Evolutionary conservation across 306 rosid species (phyloP).

Genomic region (Cucumis sativus): DNA sequence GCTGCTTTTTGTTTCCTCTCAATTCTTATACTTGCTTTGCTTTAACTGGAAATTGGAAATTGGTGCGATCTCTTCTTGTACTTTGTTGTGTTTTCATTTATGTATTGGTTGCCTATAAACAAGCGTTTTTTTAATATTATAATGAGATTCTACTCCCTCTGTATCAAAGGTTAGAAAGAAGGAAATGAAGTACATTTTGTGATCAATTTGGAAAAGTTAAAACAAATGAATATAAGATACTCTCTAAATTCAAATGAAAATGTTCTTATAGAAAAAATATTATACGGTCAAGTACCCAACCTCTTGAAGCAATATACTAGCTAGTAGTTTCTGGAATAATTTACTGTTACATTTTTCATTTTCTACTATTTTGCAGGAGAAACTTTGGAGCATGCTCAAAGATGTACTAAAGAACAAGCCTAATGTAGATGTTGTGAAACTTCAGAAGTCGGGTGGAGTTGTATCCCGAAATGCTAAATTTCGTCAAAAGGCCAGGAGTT

Average conservation of each 20-base stretch:
- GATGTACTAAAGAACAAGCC: constrained; percentile 71
- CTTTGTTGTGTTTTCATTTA: background rate
- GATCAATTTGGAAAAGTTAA: background rate
- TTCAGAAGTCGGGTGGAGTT: constrained; percentile 95
- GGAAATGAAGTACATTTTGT: background rate
- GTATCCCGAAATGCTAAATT: constrained; percentile 68
- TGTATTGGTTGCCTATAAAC: background rate
- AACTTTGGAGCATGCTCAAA: constrained; percentile 83
- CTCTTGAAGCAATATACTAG: background rate
- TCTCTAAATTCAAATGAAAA: background rate
- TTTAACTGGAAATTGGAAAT: background rate
- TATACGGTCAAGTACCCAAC: background rate
- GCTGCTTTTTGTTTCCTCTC: background rate
- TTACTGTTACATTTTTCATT: background rate
- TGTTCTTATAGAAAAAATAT: too few relatives aligned
- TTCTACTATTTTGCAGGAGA: constrained; percentile 38
- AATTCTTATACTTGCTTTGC: background rate
- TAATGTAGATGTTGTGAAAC: constrained; percentile 85
- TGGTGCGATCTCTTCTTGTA: background rate
- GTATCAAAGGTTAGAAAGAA: background rate
- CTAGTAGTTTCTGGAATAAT: background rate
- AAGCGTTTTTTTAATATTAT: background rate
- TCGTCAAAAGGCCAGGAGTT: constrained; percentile 69
- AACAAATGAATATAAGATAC: background rate
- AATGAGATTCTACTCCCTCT: background rate